phyloP scores from a whole-genome alignment of 306 rosid species.

The Fagus crenata region DNA sequence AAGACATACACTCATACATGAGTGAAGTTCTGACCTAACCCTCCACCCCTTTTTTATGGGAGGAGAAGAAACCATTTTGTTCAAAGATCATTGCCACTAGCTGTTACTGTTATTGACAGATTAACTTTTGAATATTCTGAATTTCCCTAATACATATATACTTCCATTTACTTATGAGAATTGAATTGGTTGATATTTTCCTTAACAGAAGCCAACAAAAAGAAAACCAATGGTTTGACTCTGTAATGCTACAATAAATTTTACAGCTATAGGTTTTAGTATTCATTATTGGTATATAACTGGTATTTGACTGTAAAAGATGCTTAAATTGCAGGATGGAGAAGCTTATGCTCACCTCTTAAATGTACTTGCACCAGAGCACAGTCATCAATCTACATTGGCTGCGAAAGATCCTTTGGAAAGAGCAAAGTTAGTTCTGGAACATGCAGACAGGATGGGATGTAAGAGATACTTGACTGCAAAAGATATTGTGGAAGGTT shows the following conservation, averaged over 20 bases:
- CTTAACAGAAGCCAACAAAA: neutral
- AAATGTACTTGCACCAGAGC: constrained; percentile 94
- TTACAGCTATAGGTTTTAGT: neutral
- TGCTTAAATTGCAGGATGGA: constrained; percentile 64
- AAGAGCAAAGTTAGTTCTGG: constrained; percentile 90
- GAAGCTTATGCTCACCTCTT: constrained; percentile 95
- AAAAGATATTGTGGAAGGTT: constrained; percentile 92
- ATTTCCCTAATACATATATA: neutral
- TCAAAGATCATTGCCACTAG: neutral
- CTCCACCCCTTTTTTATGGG: neutral
- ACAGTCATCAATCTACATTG: constrained; percentile 67
- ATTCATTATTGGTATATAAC: constrained; percentile 4
- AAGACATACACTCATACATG: too few species aligned
- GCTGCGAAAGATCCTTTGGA: constrained; percentile 63
- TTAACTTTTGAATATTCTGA: neutral
- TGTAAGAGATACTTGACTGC: constrained; percentile 91
- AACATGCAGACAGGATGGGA: constrained; percentile 94
- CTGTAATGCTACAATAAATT: neutral
- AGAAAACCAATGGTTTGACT: neutral
- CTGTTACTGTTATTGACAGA: neutral
- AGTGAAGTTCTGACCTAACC: too few species aligned
- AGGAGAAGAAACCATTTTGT: neutral
- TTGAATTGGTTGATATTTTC: neutral
- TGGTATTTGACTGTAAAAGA: constrained; percentile 16
- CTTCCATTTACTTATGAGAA: neutral